Base-by-base conservation (phyloP, 495 filamentous ascomycete species). In the Penicillium goetzii region DNA sequence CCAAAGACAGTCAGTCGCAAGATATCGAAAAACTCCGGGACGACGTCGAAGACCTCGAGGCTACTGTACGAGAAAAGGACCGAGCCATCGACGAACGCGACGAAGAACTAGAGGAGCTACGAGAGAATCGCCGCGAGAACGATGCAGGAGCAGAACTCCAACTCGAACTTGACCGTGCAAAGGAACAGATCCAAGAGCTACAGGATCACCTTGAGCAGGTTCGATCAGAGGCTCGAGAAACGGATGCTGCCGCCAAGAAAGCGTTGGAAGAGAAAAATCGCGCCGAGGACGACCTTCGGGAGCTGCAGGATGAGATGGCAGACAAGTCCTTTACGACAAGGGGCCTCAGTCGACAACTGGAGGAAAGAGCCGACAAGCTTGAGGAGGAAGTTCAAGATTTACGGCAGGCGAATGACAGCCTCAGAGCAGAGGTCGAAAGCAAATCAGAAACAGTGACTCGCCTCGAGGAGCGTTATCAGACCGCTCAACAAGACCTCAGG, bases 241-340 rank as follows among this genome's bases (percentile, higher is more conserved):
- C 86, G 23, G 79, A 85, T 56, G 81, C 86, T 2, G 83, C 89
- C 56, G 75, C 88, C 12, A 80, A 90, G 54, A 78, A 84, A 33
- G 89, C 89, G n/a, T 59, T 85, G n/a, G 72, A 82, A 23, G 83
- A 88, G 53, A 90, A 89, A 51, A 68, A 76, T 8, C 73, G 77
- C 26, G 77, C 77, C 0, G 81, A 85, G 59, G 73, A 79, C 19
- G 77, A 86, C 53, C 72, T 84, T 25, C 75, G 78, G 47, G 79
- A 92, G 71, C 74, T 95, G 21, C 88, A 88, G 54, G 88, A 91
- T 50, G 90, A 94, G 65, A 86, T 92, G 81, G 81, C 88, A 9
- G 88, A 92, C 71, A 93, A 91, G 70, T 92, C 89, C 0, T 83
- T 93, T 58, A 88, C 84, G 25, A 89, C 89, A 30, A 93, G 89